Conservation (phyloP, 1,139 yeast species). For the Candida pseudoviswanathii region DNA sequence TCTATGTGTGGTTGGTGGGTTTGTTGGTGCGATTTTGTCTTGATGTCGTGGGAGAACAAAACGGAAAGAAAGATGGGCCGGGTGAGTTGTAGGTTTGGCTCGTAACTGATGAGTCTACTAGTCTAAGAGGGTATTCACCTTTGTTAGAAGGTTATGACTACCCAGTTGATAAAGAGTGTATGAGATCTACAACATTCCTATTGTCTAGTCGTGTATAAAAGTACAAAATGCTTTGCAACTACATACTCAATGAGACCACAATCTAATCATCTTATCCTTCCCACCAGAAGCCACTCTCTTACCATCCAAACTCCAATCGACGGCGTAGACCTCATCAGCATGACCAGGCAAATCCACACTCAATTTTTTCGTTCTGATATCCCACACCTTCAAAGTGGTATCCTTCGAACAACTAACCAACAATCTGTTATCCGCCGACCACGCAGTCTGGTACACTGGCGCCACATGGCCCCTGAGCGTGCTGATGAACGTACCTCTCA, state of each 20-base stretch:
- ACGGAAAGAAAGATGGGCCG: too few relatives aligned
- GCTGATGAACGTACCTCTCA: conserved; percentile 84
- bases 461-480: conserved; percentile 98
- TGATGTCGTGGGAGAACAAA: too few relatives aligned
- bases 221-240: too few relatives aligned
- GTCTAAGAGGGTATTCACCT: too few relatives aligned
- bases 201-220: too few relatives aligned
- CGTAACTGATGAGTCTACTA: too few relatives aligned
- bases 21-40: too few relatives aligned
- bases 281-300: conserved; percentile 94
- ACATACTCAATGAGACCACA: conserved; percentile 79
- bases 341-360: conserved; percentile 94
- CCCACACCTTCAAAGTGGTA: conserved; percentile 97
- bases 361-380: conserved; percentile 79
- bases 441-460: conserved; percentile 96
- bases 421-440: conserved; percentile 94
- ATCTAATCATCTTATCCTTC: conserved; percentile 87
- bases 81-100: too few relatives aligned
- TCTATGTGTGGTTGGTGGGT: too few relatives aligned
- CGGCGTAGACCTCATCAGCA: conserved; percentile 92
- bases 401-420: conserved; percentile 94
- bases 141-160: too few relatives aligned
- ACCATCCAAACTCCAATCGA: conserved; percentile 98
- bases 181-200: too few relatives aligned
- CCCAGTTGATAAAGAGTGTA: too few relatives aligned